Evolutionary conservation across 768 basidiomycete species (phyloP).

Genomic region (Suillus paluster): DNA sequence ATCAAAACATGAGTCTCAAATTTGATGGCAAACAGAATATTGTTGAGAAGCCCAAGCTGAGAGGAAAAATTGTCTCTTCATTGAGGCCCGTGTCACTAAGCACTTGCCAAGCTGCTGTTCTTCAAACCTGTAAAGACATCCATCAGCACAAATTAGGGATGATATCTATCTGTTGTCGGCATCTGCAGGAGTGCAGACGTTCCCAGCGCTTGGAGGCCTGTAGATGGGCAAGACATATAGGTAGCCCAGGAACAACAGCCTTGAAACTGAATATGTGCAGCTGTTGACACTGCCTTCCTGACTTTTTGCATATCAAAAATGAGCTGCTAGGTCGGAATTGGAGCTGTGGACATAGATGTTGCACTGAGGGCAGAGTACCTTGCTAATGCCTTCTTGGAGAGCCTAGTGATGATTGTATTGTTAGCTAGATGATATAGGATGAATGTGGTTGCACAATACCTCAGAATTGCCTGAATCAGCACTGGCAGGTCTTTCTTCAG

Average conservation of each 20-base stretch:
- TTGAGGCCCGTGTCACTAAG: conserved; percentile 37
- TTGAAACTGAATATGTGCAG: neutral
- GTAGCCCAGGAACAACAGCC: neutral
- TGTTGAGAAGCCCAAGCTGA: conserved; percentile 88
- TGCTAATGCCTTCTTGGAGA: neutral
- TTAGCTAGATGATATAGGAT: neutral
- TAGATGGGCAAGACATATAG: too few relatives aligned
- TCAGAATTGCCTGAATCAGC: neutral
- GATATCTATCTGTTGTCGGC: too few relatives aligned
- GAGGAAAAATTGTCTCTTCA: conserved; percentile 71
- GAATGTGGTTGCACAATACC: neutral
- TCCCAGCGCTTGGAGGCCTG: too few relatives aligned
- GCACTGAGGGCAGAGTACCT: neutral
- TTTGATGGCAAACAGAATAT: conserved; percentile 94
- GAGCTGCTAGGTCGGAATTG: neutral
- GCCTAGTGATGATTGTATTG: neutral
- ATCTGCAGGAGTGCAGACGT: too few relatives aligned
- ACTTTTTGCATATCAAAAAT: neutral
- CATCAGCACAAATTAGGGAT: neutral
- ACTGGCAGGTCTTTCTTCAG: neutral
- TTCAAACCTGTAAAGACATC: conserved; percentile 52
- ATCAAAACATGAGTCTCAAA: conserved; percentile 91
- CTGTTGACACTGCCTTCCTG: neutral
- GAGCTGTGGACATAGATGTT: neutral
- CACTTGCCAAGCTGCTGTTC: conserved; percentile 54